A percentile compares a stretch with the other conserved stretches of the same genome.
Conservation (phyloP, 805 yeast genomes). For the Candida parachauliodes region DNA sequence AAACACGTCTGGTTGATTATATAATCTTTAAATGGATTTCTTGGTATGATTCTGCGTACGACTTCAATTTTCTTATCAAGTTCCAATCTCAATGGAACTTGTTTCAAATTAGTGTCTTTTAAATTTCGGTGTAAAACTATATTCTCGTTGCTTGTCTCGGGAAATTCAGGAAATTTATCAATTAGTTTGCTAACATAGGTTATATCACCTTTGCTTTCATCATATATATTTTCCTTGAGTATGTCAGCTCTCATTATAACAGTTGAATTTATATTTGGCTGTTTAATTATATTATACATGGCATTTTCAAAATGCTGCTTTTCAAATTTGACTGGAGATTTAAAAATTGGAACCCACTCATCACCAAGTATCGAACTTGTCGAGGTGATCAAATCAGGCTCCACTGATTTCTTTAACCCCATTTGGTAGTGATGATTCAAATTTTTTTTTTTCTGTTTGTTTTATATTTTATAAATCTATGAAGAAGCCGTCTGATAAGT, state of each 20-base stretch:
- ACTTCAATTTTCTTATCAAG: slow-evolving; percentile 42
- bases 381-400: neutral
- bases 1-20: slow-evolving; percentile 84
- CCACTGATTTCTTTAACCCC: neutral
- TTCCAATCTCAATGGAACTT: slow-evolving; percentile 19
- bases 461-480: slow-evolving; percentile 24
- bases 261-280: slow-evolving; percentile 89
- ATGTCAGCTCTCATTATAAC: slow-evolving; percentile 88
- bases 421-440: neutral
- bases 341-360: slow-evolving; percentile 61
- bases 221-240: slow-evolving; percentile 47
- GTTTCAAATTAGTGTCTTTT: slow-evolving; percentile 28
- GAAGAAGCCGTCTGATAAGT: slow-evolving; percentile 39
- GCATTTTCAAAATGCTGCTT: slow-evolving; percentile 65
- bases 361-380: slow-evolving; percentile 47
- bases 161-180: slow-evolving; percentile 30
- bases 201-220: slow-evolving; percentile 28
- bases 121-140: slow-evolving; percentile 30
- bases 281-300: slow-evolving; percentile 71
- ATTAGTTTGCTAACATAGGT: slow-evolving; percentile 24
- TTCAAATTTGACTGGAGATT: slow-evolving; percentile 45
- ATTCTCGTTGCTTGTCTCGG: slow-evolving; percentile 19
- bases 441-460: slow-evolving; percentile 1
- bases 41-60: slow-evolving; percentile 84
- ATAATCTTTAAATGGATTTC: slow-evolving; percentile 83